Base-by-base conservation (phyloP, 139 green algal genomes). In the Zygnema cylindricum region DNA sequence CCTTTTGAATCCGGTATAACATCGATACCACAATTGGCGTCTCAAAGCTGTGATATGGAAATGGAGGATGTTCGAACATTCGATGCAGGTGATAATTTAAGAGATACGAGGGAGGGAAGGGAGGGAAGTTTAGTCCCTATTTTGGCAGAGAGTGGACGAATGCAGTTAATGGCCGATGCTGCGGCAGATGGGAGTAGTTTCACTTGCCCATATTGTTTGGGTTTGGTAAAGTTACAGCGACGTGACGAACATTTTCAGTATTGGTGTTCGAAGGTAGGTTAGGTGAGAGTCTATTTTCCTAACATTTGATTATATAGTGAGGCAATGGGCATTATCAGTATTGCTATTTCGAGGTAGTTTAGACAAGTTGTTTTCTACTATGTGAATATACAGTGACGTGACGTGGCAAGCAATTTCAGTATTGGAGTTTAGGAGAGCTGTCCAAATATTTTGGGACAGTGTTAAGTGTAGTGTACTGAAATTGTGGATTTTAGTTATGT, bases 211-310 rank as follows among this genome's bases (percentile, higher is more conserved):
- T 11, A 16, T 16, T 79, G 71, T 16, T 11, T 25, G 11, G 71
- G 71, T 25, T 41, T 79, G 36, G 71, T 79, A 11, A 79, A 42
- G 36, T 11, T 79, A 11, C 36, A 41, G 71, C 71, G 71, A 41
- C 71, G 71, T 3, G 71, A 79, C 11, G 71, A 79, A 16, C 71
- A 79, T 43, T 43, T 41, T 79, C 71, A 79, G 71, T 79, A 54
- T 16, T 79, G 71, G 71, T 79, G 71, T 79, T 79, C 71, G 30
- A 30, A 25, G 57, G 25, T 30, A 73, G 57, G 57, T n/a, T n/a
- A n/a, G n/a, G n/a, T n/a, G n/a, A n/a, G n/a, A n/a, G n/a, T n/a
- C n/a, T n/a, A n/a, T n/a, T n/a, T n/a, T n/a, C n/a, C n/a, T n/a
- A n/a, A n/a, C n/a, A n/a, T n/a, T n/a, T n/a, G n/a, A n/a, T n/a